Evolutionary conservation across 73 alveolate species (phyloP), one percentile per base, ranked within the genome.

Genomic region (Blepharisma stoltei): DNA sequence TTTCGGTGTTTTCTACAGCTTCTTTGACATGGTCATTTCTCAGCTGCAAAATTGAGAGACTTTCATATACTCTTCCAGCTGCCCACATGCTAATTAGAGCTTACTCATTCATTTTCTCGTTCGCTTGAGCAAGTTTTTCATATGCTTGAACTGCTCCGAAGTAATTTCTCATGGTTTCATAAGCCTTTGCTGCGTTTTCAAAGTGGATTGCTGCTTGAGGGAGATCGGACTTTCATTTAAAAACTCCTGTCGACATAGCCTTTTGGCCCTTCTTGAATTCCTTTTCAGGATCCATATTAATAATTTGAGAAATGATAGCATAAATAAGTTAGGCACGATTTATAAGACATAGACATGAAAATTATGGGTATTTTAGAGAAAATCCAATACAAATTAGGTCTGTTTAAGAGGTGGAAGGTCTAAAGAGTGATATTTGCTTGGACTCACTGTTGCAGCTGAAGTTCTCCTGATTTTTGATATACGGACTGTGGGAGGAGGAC

Each of bases 181-280:
- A 60, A 60, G 73, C 73, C 23, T 60, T 60, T 8, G 73, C 38
- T 18, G 73, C 73, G 14, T n/a, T 38, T 60, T 60, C 73, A 25
- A 60, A 60, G 45, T 60, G 73, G 5, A 60, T 25, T 8, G 73
- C 73, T 8, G 73, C 73, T 14, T 11, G 14, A 25, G 73, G 46
- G 45, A 14, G 23, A 38, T 60, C 73, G 2, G 73, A 38, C 45
- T 60, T 60, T 25, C 73, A 25, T 38, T 60, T 60, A 25, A 60
- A 60, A 8, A 60, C 14, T 60, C 73, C 73, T 8, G 73, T 60
- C 23, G 14, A 14, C 38, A 60, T 60, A 4, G 49, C 38, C 45
- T 60, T 60, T 9, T 14, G 45, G 46, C 73, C 73, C 23, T 60
- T 60, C 46, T 60, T 60, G 46, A 14, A 60, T 38, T 60, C 73